These are phyloP conservation scores for Collybia mongolica DNA, from an alignment of 768 basidiomycete species.

Conservation along the genomic window DNA sequence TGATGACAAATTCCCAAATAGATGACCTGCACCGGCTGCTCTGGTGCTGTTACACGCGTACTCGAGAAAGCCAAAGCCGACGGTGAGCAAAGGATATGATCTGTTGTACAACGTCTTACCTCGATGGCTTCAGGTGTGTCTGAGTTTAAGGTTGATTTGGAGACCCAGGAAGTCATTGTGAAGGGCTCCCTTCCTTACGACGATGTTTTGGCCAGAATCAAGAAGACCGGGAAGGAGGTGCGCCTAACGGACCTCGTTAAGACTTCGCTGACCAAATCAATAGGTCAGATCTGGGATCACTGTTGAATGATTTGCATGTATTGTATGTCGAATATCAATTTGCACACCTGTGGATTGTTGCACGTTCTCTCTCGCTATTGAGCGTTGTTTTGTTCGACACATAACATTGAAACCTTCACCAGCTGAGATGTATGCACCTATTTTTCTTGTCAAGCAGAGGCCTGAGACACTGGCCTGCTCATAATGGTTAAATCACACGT, in stretches of 20 bases:
- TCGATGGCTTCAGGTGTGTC: slow-evolving; percentile 45
- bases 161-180: slow-evolving; percentile 73
- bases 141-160: slow-evolving; percentile 60
- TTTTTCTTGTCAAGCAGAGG: too few relatives aligned
- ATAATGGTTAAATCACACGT: too few relatives aligned
- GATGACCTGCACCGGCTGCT: slow-evolving; percentile 91
- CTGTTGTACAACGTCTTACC: not conserved
- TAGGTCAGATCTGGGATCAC: slow-evolving; percentile 48
- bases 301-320: slow-evolving; percentile 26
- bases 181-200: slow-evolving; percentile 62
- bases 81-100: slow-evolving; percentile 17
- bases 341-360: not conserved
- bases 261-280: not conserved
- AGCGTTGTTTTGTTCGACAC: not conserved
- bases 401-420: too few relatives aligned
- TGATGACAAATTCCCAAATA: slow-evolving; percentile 21
- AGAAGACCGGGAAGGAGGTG: slow-evolving; percentile 93
- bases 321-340: not conserved
- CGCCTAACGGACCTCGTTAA: not conserved
- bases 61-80: slow-evolving; percentile 64
- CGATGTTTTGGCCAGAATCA: slow-evolving; percentile 65
- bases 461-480: too few relatives aligned
- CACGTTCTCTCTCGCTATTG: not conserved
- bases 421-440: too few relatives aligned
- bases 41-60: slow-evolving; percentile 75